Percentiles rank a stretch among this genome's conserved stretches.
Evolutionary conservation across 2,329 filamentous ascomycete species (phyloP).

Genomic region (Diaporthe ilicicola): DNA sequence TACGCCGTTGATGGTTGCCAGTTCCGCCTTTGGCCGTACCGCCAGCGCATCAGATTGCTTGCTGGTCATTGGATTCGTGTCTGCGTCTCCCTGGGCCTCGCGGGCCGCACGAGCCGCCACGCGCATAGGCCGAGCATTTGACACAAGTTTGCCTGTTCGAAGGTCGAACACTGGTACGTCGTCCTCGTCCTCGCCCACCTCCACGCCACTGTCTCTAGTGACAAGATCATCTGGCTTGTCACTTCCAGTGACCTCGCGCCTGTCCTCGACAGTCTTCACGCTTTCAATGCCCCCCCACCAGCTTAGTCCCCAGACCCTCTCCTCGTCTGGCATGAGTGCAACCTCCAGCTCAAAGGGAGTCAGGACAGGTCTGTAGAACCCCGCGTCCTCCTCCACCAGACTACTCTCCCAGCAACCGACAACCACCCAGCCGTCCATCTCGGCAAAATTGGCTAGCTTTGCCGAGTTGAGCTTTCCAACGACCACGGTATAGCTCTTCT

Average conservation of each 20-base stretch:
- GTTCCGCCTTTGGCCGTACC: slow-evolving; percentile 66
- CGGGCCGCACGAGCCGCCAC: slow-evolving; percentile 47
- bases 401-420: slow-evolving; percentile 98
- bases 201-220: slow-evolving; percentile 25
- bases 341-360: slow-evolving; percentile 94
- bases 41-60: slow-evolving; percentile 61
- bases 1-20: slow-evolving; percentile 84
- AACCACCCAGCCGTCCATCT: slow-evolving; percentile 96
- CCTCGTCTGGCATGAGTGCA: slow-evolving; percentile 77
- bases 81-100: slow-evolving; percentile 27
- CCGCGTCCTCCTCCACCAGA: slow-evolving; percentile 81
- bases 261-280: slow-evolving; percentile 56
- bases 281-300: slow-evolving; percentile 90
- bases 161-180: slow-evolving; percentile 92
- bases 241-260: slow-evolving; percentile 36
- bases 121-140: slow-evolving; percentile 79
- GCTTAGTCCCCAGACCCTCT: slow-evolving; percentile 83
- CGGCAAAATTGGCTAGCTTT: slow-evolving; percentile 95
- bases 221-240: slow-evolving; percentile 36
- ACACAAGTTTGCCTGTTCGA: slow-evolving; percentile 84
- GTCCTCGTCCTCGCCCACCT: slow-evolving; percentile 69
- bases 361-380: slow-evolving; percentile 87
- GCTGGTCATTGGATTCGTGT: slow-evolving; percentile 31
- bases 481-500: slow-evolving; percentile 96
- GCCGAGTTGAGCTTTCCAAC: slow-evolving; percentile 96